Evolutionary conservation across 768 basidiomycete species (phyloP), one percentile per base, ranked within the genome.

Genomic region (Psilocybe azurescens): DNA sequence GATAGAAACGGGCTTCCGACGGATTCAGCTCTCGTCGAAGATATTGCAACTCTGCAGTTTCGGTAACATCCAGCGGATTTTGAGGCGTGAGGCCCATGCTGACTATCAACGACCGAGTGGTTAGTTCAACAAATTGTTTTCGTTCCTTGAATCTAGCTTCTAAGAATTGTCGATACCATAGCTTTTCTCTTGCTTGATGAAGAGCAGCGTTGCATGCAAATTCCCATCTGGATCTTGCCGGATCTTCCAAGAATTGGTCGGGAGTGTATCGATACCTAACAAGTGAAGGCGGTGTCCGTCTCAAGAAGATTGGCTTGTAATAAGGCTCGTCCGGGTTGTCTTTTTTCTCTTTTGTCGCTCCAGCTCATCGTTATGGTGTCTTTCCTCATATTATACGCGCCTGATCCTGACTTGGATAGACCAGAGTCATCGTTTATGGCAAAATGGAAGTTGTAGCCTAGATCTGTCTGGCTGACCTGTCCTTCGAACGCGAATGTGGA

Each of bases 1-100:
- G 72, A 59, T 75, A 78, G 53, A 78, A 74, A 10, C 77, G 66
- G 33, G 77, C 74, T 52, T 77, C 71, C 14, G 72, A 72, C 20
- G 75, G 77, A 54, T 75, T 70, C 38, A 78, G 60, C 29, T 72
- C 67, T 36, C 69, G 67, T 52, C 74, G 61, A 28, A 77, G 65
- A 60, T 72, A 72, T 16, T 75, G 72, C 50, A 74, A 64, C 54
- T 76, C 74, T 7, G 65, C 68, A 16, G 60, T 69, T 56, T 78
- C 77, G 20, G 60, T 63, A 24, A 56, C 53, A 16, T 63, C 70
- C 38, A 77, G 65, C 5, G 74, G 73, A 3, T 67, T 62, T 51
- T 74, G 73, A 8, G 75, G 75, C 14, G 74, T 76, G 20, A 76
- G 63, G 10, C 71, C 67, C 70, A 73, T 72, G 47, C 65, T 60